Percentiles rank a stretch among this genome's conserved stretches.
Conservation (phyloP, 371 early-diverging fungal species). For the Mortierella sp. region DNA sequence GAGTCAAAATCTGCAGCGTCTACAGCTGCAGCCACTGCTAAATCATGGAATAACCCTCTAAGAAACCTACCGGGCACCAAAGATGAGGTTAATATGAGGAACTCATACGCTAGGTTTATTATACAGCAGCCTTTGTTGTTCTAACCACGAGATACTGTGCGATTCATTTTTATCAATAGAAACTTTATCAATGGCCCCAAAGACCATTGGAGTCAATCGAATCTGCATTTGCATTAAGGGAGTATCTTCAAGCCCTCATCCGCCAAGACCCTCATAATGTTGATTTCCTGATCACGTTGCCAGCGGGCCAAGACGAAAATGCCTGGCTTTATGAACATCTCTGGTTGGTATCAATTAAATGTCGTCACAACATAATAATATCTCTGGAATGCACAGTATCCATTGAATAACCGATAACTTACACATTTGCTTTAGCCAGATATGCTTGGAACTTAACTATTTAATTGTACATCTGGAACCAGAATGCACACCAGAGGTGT, state of each 20-base stretch:
- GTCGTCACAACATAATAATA: too few relatives aligned
- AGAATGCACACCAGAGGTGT: slow-evolving; percentile 85
- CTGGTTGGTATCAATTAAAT: too few relatives aligned
- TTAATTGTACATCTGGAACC: slow-evolving; percentile 78
- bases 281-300: slow-evolving; percentile 71
- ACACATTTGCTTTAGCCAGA: slow-evolving; percentile 63
- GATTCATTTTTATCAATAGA: slow-evolving; percentile 41
- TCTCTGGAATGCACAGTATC: not conserved
- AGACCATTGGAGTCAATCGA: slow-evolving; percentile 73
- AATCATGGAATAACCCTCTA: slow-evolving; percentile 6
- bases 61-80: slow-evolving; percentile 57
- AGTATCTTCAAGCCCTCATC: slow-evolving; percentile 86
- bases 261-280: slow-evolving; percentile 76
- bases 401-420: not conserved
- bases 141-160: not conserved
- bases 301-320: slow-evolving; percentile 74
- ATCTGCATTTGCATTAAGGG: slow-evolving; percentile 84
- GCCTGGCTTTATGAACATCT: slow-evolving; percentile 94
- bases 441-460: slow-evolving; percentile 85
- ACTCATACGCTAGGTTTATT: not conserved
- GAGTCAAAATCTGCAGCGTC: not conserved
- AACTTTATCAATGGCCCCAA: slow-evolving; percentile 70
- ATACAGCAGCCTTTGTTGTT: not conserved
- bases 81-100: slow-evolving; percentile 29
- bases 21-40: not conserved